Evolutionary conservation across 1,284 basidiomycete species (phyloP), one percentile per base, ranked within the genome.

Genomic region (Polyporus tsugae): DNA sequence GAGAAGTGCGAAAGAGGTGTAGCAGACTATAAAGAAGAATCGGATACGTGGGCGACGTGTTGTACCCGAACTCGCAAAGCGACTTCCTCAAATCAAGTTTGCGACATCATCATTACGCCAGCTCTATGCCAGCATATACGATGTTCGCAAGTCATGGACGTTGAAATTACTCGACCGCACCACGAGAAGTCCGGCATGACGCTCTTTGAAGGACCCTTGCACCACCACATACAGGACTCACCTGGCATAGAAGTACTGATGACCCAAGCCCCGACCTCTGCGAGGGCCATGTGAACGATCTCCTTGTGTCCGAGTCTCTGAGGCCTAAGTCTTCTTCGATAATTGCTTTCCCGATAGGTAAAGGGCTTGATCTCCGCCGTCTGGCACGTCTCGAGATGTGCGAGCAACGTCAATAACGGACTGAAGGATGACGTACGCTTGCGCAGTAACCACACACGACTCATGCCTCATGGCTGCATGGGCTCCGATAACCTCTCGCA

Each of bases 371-470:
- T 55, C 52, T 49, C 6, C 46, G 15, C 52, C 6, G 52, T 15
- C 52, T 19, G 10, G 6, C 22, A 33, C 15, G 25, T 33, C 52
- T 55, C 17, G 25, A 55, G 52, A 33, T 55, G 29, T 2, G 15
- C 15, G 11, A 17, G 15, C 25, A 33, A 33, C 4, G 6, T n/a
- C 46, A 25, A 25, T 13, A 49, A 25, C 22, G 22, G 46, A 55
- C 17, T 13, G 52, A 6, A 35, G 33, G 13, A 55, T 55, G 52
- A 55, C 52, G 29, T 19, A 33, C 52, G 29, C n/a, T 33, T 55
- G 52, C 52, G 52, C 52, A 55, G 52, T 55, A 35, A 55, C 52
- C 33, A 55, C 52, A 35, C 52, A 55, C 17, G 10, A 11, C 22
- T 52, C 11, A 42, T 4, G 22, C 22, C 22, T 52, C 46, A 25